Conservation (phyloP, 2,329 filamentous ascomycete genomes). For the Rutstroemia sp. region DNA sequence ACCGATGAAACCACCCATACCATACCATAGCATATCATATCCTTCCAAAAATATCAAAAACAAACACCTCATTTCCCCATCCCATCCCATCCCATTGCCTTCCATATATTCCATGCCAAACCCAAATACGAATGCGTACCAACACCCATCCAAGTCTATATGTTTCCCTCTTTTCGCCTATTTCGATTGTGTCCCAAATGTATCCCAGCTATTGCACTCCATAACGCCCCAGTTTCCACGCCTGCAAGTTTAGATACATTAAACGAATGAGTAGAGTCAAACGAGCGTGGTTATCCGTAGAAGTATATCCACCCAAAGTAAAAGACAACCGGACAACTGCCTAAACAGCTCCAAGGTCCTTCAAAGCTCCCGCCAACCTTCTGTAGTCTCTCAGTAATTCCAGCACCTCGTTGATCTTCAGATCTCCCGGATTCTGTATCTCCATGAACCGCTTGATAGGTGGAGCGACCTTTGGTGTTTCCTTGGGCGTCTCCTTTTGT, state of each 20-base stretch:
- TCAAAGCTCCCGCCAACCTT: conserved; percentile 57
- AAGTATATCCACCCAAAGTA: background rate
- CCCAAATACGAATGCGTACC: background rate
- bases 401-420: conserved; percentile 66
- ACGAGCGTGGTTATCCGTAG: background rate
- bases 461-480: conserved; percentile 49
- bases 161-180: background rate
- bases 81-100: background rate
- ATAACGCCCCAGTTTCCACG: background rate
- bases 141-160: conserved; percentile 4
- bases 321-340: background rate
- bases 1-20: too few species aligned
- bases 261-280: background rate
- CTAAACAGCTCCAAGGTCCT: conserved; percentile 52
- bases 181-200: background rate
- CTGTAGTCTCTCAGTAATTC: conserved; percentile 69
- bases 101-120: background rate
- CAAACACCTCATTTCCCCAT: background rate
- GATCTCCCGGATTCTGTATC: conserved; percentile 59
- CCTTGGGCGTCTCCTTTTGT: conserved; percentile 46
- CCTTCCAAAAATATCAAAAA: too few species aligned
- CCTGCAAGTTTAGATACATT: too few species aligned
- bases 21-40: too few species aligned
- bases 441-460: conserved; percentile 70
- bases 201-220: background rate